phyloP scores from a whole-genome alignment of 306 rosid genomes.

The Comarum palustre region DNA sequence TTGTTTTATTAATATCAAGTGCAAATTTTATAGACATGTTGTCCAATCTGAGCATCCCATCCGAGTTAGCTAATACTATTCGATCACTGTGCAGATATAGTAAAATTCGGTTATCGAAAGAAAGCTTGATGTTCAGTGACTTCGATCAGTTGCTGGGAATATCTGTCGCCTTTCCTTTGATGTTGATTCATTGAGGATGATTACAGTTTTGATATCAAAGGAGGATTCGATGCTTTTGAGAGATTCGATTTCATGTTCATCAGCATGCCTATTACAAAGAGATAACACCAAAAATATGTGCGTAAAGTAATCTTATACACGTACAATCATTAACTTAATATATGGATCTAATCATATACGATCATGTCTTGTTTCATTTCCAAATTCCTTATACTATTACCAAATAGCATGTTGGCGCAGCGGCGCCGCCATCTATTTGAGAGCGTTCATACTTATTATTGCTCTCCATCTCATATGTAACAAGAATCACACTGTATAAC shows the following conservation, averaged over 20 bases:
- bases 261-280: neutral
- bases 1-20: constrained; percentile 24
- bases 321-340: neutral
- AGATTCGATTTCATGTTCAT: neutral
- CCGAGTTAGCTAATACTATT: neutral
- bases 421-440: no score
- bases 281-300: neutral
- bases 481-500: neutral
- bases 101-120: neutral
- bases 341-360: neutral
- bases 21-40: constrained; percentile 27
- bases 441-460: neutral
- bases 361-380: neutral
- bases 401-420: neutral
- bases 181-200: constrained; percentile 18
- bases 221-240: neutral
- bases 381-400: neutral
- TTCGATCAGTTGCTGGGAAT: neutral
- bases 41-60: neutral
- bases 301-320: neutral
- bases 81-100: neutral
- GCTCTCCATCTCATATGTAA: neutral
- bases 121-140: constrained; percentile 8
- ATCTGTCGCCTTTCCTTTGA: constrained; percentile 9
- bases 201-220: neutral